These are phyloP conservation scores for Aspergillus leporis DNA, from an alignment of 495 filamentous ascomycete species.

Conservation along the genomic window DNA sequence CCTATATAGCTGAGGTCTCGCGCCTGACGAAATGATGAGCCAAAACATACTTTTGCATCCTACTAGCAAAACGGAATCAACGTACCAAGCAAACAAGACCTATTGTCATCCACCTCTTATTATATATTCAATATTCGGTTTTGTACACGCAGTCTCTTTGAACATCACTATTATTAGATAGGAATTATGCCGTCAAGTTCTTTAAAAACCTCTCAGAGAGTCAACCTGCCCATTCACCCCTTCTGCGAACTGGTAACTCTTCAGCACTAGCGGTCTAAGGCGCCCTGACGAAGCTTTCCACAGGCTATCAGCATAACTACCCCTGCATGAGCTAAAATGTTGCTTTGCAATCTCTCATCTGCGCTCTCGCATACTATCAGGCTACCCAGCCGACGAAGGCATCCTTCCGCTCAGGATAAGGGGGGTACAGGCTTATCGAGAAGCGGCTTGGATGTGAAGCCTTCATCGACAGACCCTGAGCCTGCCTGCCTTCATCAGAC, in stretches of 20 bases:
- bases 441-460: neutral
- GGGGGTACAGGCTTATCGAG: neutral
- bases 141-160: neutral
- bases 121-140: neutral
- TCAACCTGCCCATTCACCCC: neutral
- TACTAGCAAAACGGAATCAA: neutral
- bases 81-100: neutral
- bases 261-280: neutral
- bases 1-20: neutral
- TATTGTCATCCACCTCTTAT: neutral
- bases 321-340: neutral
- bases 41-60: neutral
- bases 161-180: neutral
- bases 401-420: neutral
- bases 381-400: neutral
- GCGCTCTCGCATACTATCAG: neutral
- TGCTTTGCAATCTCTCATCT: neutral
- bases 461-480: neutral
- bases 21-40: neutral
- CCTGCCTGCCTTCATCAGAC: neutral
- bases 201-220: neutral
- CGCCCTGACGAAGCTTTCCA: neutral
- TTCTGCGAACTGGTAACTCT: neutral
- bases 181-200: constrained; percentile 2
- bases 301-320: neutral